These are phyloP conservation scores for Pichia sp. DNA, from an alignment of 1,139 yeast genomes.

Conservation along the genomic window DNA sequence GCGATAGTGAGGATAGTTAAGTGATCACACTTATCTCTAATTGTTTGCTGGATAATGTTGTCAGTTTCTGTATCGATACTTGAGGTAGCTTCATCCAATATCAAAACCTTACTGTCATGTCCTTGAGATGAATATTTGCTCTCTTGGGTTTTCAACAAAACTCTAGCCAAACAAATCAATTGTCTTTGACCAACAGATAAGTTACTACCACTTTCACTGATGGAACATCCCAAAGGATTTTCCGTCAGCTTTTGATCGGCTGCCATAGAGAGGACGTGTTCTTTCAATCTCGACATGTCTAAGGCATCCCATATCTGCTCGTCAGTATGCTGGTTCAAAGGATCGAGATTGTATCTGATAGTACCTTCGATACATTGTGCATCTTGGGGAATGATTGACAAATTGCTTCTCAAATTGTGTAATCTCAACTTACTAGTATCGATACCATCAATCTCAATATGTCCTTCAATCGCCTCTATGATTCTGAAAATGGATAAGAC, in stretches of 20 bases:
- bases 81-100: slow-evolving; percentile 82
- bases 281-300: slow-evolving; percentile 45
- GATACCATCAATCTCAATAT: slow-evolving; percentile 42
- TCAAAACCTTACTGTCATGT: slow-evolving; percentile 51
- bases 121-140: slow-evolving; percentile 1
- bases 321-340: slow-evolving; percentile 43
- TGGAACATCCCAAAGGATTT: slow-evolving; percentile 35
- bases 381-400: slow-evolving; percentile 65
- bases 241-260: slow-evolving; percentile 19
- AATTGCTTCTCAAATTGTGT: slow-evolving; percentile 43
- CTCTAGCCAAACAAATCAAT: slow-evolving; percentile 68
- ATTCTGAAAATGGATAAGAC: slow-evolving; percentile 69
- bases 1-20: slow-evolving; percentile 77
- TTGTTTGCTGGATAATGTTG: slow-evolving; percentile 65
- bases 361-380: slow-evolving; percentile 62
- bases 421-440: slow-evolving; percentile 42
- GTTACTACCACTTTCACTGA: slow-evolving; percentile 67
- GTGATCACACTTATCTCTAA: slow-evolving; percentile 52
- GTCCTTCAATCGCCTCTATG: slow-evolving; percentile 56
- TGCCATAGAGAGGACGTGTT: slow-evolving; percentile 35
- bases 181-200: slow-evolving; percentile 76
- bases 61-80: slow-evolving; percentile 81
- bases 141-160: slow-evolving; percentile 37
- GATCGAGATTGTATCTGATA: slow-evolving; percentile 54
- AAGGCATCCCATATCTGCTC: slow-evolving; percentile 50